A percentile compares a stretch with the other conserved stretches of the same genome.
Conservation (phyloP, 1,284 basidiomycete genomes). For the Ceratobasidium theobromae region DNA sequence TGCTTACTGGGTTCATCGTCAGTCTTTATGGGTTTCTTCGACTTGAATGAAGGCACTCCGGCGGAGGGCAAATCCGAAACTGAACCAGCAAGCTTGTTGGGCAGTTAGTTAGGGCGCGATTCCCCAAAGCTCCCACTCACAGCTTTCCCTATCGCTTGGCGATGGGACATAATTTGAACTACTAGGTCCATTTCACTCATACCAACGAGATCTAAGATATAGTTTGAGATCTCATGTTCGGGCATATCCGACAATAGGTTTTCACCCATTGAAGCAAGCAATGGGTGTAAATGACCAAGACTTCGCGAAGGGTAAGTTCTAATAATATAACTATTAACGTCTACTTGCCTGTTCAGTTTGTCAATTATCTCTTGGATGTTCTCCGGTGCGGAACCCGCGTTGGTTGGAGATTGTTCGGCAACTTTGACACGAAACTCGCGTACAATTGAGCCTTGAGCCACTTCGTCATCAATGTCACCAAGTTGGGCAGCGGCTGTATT, state of each 20-base stretch:
- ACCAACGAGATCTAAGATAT: constrained; percentile 81
- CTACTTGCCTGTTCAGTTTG: not conserved
- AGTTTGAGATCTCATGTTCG: constrained; percentile 74
- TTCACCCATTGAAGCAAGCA: constrained; percentile 6
- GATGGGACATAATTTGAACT: constrained; percentile 22
- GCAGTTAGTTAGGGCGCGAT: constrained; percentile 41
- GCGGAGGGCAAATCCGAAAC: constrained; percentile 40
- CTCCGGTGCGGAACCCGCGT: not conserved
- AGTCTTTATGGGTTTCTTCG: constrained; percentile 39
- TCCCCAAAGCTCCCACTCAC: constrained; percentile 36
- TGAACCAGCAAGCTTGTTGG: not conserved
- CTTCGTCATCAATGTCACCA: not conserved
- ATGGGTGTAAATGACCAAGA: not conserved
- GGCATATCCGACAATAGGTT: constrained; percentile 36
- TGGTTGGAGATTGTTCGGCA: not conserved
- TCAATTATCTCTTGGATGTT: not conserved
- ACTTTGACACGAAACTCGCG: constrained; percentile 12
- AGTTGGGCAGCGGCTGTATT: not conserved
- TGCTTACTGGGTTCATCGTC: constrained; percentile 29
- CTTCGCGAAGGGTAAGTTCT: not conserved
- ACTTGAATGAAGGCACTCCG: constrained; percentile 28
- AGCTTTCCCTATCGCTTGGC: constrained; percentile 15
- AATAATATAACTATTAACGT: not conserved
- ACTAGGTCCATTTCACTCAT: constrained; percentile 73
- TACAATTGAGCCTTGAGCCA: not conserved